Percentiles rank a stretch among this genome's conserved stretches.
These are phyloP conservation scores for Ophiostoma quercus DNA, from an alignment of 2,329 filamentous ascomycete species.

Conservation along the genomic window DNA sequence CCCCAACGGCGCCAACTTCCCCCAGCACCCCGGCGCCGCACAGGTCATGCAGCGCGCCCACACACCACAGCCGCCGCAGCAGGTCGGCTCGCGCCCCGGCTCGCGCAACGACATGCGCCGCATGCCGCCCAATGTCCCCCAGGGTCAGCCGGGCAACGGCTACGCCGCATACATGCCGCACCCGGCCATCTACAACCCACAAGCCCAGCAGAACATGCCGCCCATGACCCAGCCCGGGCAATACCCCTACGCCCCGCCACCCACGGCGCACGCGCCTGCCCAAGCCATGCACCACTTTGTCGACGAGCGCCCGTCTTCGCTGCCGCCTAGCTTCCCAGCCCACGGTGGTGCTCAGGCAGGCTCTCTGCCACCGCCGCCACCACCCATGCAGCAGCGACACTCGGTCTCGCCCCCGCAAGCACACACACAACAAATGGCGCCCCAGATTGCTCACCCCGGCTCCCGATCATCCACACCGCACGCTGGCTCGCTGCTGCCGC, in stretches of 20 bases:
- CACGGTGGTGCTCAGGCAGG: constrained; percentile 39
- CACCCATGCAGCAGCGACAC: constrained; percentile 41
- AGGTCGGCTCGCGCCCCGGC: constrained; percentile 62
- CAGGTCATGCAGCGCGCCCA: constrained; percentile 57
- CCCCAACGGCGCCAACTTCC: constrained; percentile 66
- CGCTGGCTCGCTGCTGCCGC: constrained; percentile 35
- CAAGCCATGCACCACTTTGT: constrained; percentile 62
- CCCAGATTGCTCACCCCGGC: constrained; percentile 37
- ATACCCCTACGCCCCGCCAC: constrained; percentile 37
- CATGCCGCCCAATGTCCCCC: constrained; percentile 67
- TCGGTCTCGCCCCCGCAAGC: constrained; percentile 58
- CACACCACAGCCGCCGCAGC: constrained; percentile 76
- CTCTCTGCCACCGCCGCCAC: constrained; percentile 41
- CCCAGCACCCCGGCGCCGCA: constrained; percentile 42
- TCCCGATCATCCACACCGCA: constrained; percentile 50
- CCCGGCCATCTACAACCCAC: constrained; percentile 76
- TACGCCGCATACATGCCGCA: constrained; percentile 77
- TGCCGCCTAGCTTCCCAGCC: constrained; percentile 60
- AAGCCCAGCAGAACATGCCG: constrained; percentile 40
- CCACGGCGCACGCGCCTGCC: constrained; percentile 29
- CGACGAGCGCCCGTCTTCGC: constrained; percentile 67
- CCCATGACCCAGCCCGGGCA: constrained; percentile 39
- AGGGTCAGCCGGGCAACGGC: constrained; percentile 54
- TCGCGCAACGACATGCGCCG: constrained; percentile 77
- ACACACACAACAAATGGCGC: constrained; percentile 47